A percentile compares a stretch with the other conserved stretches of the same genome.
These are phyloP conservation scores for Colletotrichum euphorbiae DNA, from an alignment of 2,329 filamentous ascomycete genomes.

Conservation along the genomic window DNA sequence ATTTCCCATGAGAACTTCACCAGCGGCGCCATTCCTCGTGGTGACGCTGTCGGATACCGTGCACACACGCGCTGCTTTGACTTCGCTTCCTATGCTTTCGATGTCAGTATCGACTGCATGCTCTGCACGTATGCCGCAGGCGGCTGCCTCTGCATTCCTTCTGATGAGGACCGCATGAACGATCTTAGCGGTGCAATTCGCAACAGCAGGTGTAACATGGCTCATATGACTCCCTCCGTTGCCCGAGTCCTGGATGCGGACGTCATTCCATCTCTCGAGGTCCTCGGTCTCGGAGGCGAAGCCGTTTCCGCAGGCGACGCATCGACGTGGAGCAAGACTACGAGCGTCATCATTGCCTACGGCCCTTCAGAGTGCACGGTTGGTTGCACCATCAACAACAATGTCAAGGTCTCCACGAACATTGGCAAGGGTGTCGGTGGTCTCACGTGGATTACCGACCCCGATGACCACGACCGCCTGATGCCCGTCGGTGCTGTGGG, in stretches of 20 bases:
- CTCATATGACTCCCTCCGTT: constrained; percentile 63
- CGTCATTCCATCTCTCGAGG: constrained; percentile 59
- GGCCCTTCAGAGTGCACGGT: constrained; percentile 67
- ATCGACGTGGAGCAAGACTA: constrained; percentile 58
- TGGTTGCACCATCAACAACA: constrained; percentile 61
- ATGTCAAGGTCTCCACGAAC: constrained; percentile 55
- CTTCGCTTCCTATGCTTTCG: constrained; percentile 66
- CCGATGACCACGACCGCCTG: constrained; percentile 58
- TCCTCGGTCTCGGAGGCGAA: constrained; percentile 63
- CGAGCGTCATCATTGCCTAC: constrained; percentile 63
- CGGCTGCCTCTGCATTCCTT: constrained; percentile 65
- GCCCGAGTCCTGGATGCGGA: constrained; percentile 59
- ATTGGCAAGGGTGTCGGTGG: constrained; percentile 62
- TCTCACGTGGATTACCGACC: constrained; percentile 64
- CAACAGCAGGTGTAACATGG: constrained; percentile 59
- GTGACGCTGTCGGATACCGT: constrained; percentile 56
- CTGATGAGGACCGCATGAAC: constrained; percentile 65
- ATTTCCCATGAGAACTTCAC: constrained; percentile 61
- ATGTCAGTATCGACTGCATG: constrained; percentile 67
- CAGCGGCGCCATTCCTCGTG: constrained; percentile 57
- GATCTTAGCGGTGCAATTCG: constrained; percentile 60
- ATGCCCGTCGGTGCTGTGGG: constrained; percentile 62
- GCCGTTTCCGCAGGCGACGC: constrained; percentile 64
- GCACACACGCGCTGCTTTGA: constrained; percentile 58
- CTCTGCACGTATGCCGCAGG: constrained; percentile 63